phyloP scores from a whole-genome alignment of 208 protist species.

The Trypanosoma avium region DNA sequence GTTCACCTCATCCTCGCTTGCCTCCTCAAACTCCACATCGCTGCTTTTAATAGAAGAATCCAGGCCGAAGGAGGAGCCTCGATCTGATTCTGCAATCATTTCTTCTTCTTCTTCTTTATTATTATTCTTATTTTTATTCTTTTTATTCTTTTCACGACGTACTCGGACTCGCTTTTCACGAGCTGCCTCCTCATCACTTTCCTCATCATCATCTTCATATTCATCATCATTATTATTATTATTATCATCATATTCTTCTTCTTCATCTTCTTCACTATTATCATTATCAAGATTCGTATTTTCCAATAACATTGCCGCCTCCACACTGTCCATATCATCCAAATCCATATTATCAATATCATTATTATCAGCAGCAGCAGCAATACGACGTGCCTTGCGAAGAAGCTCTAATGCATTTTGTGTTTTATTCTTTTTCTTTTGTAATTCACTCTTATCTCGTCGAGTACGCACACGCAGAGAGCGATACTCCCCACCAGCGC shows the following conservation, averaged over 20 bases:
- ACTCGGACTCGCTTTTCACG: slow-evolving; percentile 4
- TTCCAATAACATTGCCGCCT: slow-evolving; percentile 15
- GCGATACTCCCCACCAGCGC: slow-evolving; percentile 37
- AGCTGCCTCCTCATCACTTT: slow-evolving; percentile 6
- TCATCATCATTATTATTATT: slow-evolving; percentile 7
- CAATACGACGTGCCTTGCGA: slow-evolving; percentile 24
- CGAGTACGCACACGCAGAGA: slow-evolving; percentile 55
- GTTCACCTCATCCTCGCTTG: slow-evolving; percentile 43
- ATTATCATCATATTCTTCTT: slow-evolving; percentile 17
- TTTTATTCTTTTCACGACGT: too few species aligned
- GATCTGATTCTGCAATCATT: slow-evolving; percentile 38
- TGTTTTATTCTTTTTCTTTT: slow-evolving; percentile 25
- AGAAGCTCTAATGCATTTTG: slow-evolving; percentile 37
- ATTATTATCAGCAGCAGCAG: not conserved
- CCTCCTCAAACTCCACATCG: slow-evolving; percentile 20
- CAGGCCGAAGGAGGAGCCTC: slow-evolving; percentile 26
- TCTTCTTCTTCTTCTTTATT: slow-evolving; percentile 19
- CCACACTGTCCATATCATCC: slow-evolving; percentile 20
- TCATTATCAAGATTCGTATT: slow-evolving; percentile 15
- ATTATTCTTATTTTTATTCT: too few species aligned
- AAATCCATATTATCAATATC: slow-evolving; percentile 2
- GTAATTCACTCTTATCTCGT: slow-evolving; percentile 23
- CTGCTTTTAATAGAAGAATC: slow-evolving; percentile 29
- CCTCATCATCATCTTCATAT: not conserved
- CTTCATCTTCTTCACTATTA: slow-evolving; percentile 22